Percentiles rank a stretch among this genome's conserved stretches.
Conservation (phyloP, 2,329 filamentous ascomycete genomes). For the Xylariales sp. region DNA sequence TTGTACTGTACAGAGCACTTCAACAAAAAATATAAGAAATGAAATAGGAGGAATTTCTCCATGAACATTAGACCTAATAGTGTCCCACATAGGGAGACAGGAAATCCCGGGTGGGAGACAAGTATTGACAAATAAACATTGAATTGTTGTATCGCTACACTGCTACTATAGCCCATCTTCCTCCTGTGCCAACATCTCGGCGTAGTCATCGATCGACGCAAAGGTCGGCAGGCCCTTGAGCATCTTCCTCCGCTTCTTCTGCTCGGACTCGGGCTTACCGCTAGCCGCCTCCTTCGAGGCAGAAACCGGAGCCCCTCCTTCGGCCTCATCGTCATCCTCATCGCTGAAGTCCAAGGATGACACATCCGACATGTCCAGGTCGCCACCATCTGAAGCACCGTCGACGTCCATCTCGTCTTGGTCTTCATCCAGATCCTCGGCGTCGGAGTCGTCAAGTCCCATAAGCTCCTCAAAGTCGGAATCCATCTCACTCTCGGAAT, state of each 20-base stretch:
- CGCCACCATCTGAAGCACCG: conserved; percentile 35
- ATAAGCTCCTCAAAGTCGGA: conserved; percentile 41
- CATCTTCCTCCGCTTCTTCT: conserved; percentile 69
- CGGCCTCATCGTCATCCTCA: conserved; percentile 33
- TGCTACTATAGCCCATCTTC: conserved; percentile 40
- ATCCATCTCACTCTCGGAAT: conserved; percentile 39
- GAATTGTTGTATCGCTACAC: background rate
- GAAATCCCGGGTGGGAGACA: too few species aligned
- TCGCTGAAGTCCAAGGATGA: conserved; percentile 33
- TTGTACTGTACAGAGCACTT: too few species aligned
- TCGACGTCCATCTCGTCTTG: conserved; percentile 31
- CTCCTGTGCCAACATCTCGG: conserved; percentile 72
- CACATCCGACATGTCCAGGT: conserved; percentile 27
- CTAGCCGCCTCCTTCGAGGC: conserved; percentile 37
- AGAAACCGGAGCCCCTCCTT: conserved; percentile 25
- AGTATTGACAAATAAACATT: too few species aligned
- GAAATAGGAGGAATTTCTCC: too few species aligned
- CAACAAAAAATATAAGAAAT: too few species aligned
- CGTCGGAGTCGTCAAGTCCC: conserved; percentile 39
- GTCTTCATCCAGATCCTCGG: conserved; percentile 46
- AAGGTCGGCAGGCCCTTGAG: conserved; percentile 89
- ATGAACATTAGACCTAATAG: too few species aligned
- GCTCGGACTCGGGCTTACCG: conserved; percentile 31
- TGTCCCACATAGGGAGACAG: too few species aligned
- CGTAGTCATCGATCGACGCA: conserved; percentile 91